phyloP scores from a whole-genome alignment of 2,329 filamentous ascomycete species.

The Clathrospora elynae region DNA sequence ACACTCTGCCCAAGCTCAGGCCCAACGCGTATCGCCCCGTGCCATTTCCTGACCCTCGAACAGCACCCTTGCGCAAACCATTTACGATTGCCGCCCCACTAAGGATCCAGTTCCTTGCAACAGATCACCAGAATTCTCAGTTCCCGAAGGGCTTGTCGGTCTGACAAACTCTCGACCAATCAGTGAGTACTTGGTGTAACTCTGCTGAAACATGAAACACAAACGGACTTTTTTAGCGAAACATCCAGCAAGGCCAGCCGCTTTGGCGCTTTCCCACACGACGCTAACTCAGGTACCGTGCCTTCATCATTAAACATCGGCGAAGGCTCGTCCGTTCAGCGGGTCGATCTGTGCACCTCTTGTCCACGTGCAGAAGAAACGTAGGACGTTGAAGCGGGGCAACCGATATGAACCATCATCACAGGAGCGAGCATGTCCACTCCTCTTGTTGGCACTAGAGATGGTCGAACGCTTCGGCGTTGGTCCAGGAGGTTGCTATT shows the following conservation, averaged over 20 bases:
- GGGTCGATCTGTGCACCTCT: constrained; percentile 9
- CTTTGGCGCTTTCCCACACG: constrained; percentile 38
- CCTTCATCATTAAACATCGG: constrained; percentile 38
- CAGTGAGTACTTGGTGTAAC: constrained; percentile 11
- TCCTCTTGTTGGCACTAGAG: constrained; percentile 7
- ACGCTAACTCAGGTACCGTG: constrained; percentile 36
- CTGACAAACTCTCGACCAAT: constrained; percentile 34
- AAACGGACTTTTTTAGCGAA: constrained; percentile 28
- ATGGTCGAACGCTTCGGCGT: constrained; percentile 8
- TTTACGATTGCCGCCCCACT: constrained; percentile 26
- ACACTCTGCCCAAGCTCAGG: constrained; percentile 8
- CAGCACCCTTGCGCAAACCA: constrained; percentile 23
- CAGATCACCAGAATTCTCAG: constrained; percentile 25
- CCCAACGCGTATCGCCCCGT: too few relatives aligned
- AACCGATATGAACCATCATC: constrained; percentile 12
- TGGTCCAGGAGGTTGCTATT: constrained; percentile 14
- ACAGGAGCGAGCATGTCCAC: constrained; percentile 2
- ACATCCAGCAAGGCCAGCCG: constrained; percentile 24
- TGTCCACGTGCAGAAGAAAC: constrained; percentile 10
- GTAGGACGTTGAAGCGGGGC: constrained; percentile 16
- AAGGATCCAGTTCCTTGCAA: constrained; percentile 32
- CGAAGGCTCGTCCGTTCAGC: constrained; percentile 5
- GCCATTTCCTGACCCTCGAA: too few relatives aligned
- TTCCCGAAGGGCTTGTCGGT: constrained; percentile 30
- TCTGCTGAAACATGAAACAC: constrained; percentile 41